Conservation (phyloP, 1,139 yeast genomes). For the Diutina rugosa region DNA sequence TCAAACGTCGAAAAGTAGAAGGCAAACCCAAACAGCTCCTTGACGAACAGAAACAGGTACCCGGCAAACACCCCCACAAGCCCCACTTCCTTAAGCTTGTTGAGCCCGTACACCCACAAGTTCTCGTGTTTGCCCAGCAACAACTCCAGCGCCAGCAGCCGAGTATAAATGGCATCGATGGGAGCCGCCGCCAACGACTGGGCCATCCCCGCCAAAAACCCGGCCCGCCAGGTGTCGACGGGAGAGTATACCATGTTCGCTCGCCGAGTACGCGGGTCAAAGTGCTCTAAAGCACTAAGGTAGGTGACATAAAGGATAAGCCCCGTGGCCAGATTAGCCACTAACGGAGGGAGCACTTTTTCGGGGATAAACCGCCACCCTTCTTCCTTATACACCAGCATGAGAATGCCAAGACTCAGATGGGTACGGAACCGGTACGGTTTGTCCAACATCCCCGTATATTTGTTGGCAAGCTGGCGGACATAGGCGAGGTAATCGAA, state of each 20-base stretch:
- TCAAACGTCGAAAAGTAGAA: conserved; percentile 79
- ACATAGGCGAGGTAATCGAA: conserved; percentile 72
- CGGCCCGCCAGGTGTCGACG: conserved; percentile 62
- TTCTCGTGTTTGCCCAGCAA: conserved; percentile 56
- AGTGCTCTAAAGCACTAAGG: conserved; percentile 34
- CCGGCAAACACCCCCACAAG: conserved; percentile 85
- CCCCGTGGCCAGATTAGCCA: conserved; percentile 85
- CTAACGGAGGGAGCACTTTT: conserved; percentile 70
- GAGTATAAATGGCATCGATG: conserved; percentile 76
- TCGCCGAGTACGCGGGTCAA: conserved; percentile 4
- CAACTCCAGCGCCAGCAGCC: conserved; percentile 67
- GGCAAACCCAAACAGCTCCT: conserved; percentile 82
- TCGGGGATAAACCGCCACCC: conserved; percentile 88
- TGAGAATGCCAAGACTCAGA: conserved; percentile 61
- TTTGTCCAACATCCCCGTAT: conserved; percentile 33
- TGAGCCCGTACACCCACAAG: conserved; percentile 64
- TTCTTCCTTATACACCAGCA: conserved; percentile 56
- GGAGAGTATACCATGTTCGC: conserved; percentile 14
- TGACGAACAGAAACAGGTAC: conserved; percentile 57
- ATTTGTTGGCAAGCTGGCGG: conserved; percentile 35
- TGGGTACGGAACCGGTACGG: conserved; percentile 66
- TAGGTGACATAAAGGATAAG: conserved; percentile 75
- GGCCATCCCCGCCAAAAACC: conserved; percentile 72
- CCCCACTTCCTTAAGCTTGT: conserved; percentile 63
- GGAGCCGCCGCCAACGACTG: conserved; percentile 95